A percentile compares a stretch with the other conserved stretches of the same genome.
Evolutionary conservation across 495 filamentous ascomycete genomes (phyloP).

Genomic region (Thermochaetoides thermophila): DNA sequence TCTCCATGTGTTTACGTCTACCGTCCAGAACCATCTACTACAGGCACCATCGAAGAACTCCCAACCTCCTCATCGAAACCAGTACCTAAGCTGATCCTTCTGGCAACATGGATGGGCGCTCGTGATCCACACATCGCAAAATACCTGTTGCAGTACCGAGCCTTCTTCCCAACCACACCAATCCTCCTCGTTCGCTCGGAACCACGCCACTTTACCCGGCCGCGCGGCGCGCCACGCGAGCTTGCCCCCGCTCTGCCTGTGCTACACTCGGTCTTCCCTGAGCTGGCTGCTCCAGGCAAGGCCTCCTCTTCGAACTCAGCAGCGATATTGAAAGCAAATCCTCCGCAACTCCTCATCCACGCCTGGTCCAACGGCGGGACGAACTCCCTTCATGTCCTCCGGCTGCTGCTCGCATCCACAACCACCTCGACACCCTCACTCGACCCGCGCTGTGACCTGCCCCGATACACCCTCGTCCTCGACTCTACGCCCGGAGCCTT

Average conservation of each 20-base stretch:
- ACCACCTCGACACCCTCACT: constrained; percentile 11
- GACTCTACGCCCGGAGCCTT: constrained; percentile 29
- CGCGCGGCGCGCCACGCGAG: constrained; percentile 1
- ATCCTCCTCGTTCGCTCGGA: constrained; percentile 28
- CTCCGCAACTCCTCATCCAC: constrained; percentile 26
- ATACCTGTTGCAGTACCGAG: constrained; percentile 27
- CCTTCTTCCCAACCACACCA: constrained; percentile 21
- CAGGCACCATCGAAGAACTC: not conserved
- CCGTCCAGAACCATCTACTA: constrained; percentile 10
- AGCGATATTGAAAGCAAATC: not conserved
- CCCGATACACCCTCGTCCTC: constrained; percentile 20
- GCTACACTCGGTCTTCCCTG: constrained; percentile 8
- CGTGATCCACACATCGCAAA: constrained; percentile 30
- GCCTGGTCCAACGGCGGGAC: constrained; percentile 32
- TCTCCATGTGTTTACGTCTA: constrained; percentile 23
- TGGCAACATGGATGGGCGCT: constrained; percentile 32
- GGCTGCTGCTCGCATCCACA: constrained; percentile 6
- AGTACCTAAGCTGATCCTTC: constrained; percentile 23
- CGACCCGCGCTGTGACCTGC: constrained; percentile 13
- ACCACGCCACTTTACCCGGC: constrained; percentile 15
- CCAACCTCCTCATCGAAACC: not conserved
- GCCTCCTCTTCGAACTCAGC: not conserved
- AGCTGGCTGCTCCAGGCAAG: not conserved
- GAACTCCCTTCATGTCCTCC: constrained; percentile 13
- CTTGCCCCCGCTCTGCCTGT: constrained; percentile 11